Percentiles rank a stretch among this genome's conserved stretches.
Conservation (phyloP, 140 eudicot species). For the Stevia rebaudiana region DNA sequence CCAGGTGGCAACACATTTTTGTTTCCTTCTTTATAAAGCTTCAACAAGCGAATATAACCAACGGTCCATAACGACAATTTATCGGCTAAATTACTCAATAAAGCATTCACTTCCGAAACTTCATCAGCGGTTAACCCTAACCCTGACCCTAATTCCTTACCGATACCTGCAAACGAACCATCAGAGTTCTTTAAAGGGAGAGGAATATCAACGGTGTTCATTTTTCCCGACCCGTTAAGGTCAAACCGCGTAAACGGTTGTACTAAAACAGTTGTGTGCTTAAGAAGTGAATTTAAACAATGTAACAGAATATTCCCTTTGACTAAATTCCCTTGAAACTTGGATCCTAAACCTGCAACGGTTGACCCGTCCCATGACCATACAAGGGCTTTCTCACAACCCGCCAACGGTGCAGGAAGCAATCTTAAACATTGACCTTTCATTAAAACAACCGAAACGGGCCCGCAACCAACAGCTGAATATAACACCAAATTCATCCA, state of each 20-base stretch:
- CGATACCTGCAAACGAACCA: slow-evolving; percentile 69
- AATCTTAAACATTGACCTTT: slow-evolving; percentile 88
- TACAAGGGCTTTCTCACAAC: slow-evolving; percentile 90
- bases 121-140: slow-evolving; percentile 46
- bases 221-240: slow-evolving; percentile 58
- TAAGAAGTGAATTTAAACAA: slow-evolving; percentile 82
- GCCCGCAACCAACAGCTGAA: slow-evolving; percentile 69
- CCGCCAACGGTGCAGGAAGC: slow-evolving; percentile 97
- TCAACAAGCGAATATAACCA: slow-evolving; percentile 84
- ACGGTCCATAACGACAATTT: slow-evolving; percentile 69
- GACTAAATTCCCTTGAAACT: slow-evolving; percentile 76
- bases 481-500: slow-evolving; percentile 91
- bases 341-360: slow-evolving; percentile 64
- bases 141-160: slow-evolving; percentile 71
- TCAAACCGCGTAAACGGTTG: slow-evolving; percentile 75
- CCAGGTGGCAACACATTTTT: slow-evolving; percentile 36
- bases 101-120: slow-evolving; percentile 41
- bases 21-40: slow-evolving; percentile 59
- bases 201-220: slow-evolving; percentile 65
- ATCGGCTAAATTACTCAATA: slow-evolving; percentile 46
- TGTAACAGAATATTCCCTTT: slow-evolving; percentile 89
- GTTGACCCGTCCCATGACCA: slow-evolving; percentile 99
- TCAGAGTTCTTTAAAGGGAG: slow-evolving; percentile 80
- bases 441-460: slow-evolving; percentile 87
- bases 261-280: slow-evolving; percentile 79